These are phyloP conservation scores for Botrytis squamosa DNA, from an alignment of 2,329 filamentous ascomycete species.

Conservation along the genomic window DNA sequence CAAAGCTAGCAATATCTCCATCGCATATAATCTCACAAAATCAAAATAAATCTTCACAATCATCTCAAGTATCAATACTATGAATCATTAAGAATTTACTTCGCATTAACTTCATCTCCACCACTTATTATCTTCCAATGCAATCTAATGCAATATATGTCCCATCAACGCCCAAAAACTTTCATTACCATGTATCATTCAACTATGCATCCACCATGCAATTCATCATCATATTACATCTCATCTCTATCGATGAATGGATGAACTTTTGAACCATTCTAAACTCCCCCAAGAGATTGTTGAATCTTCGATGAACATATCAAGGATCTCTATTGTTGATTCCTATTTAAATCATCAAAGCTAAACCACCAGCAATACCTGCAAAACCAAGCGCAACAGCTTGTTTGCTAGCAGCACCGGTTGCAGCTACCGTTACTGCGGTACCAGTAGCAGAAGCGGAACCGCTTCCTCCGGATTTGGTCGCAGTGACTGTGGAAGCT, in stretches of 20 bases:
- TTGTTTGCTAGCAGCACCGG: constrained; percentile 19
- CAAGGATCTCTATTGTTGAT: neutral
- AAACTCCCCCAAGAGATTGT: neutral
- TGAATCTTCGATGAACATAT: neutral
- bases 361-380: constrained; percentile 28
- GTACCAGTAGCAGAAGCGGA: constrained; percentile 13
- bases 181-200: neutral
- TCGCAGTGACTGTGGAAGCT: neutral
- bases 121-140: neutral
- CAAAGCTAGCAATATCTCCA: too few relatives aligned
- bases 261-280: neutral
- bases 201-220: neutral
- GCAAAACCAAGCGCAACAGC: constrained; percentile 23
- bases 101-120: neutral
- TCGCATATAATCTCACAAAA: neutral
- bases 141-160: constrained; percentile 6
- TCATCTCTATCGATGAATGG: neutral
- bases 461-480: neutral
- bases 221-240: neutral
- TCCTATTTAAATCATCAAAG: constrained; percentile 26
- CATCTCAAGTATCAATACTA: neutral
- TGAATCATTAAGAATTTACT: neutral
- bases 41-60: neutral
- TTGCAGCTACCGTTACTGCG: constrained; percentile 20
- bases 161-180: constrained; percentile 2